A percentile compares a stretch with the other conserved stretches of the same genome.
phyloP scores from a whole-genome alignment of 2,329 filamentous ascomycete species.

The Xylariales sp. region DNA sequence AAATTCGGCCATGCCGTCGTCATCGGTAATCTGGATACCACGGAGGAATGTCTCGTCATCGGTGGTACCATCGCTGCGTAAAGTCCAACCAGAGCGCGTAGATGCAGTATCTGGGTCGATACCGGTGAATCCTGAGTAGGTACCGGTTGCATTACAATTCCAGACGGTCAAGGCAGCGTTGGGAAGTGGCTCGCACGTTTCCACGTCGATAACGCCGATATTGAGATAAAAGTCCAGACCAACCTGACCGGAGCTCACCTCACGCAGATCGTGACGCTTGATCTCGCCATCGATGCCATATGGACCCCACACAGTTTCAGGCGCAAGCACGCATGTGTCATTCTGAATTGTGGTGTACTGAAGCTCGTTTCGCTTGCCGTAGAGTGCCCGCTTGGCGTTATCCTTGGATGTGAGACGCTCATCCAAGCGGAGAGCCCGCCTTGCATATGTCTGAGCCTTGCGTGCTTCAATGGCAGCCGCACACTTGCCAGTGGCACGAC shows the following conservation, averaged over 20 bases:
- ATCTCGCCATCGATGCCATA: constrained; percentile 6
- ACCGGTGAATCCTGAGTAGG: constrained; percentile 4
- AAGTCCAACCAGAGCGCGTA: neutral
- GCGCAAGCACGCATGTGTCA: constrained; percentile 5
- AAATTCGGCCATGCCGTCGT: constrained; percentile 4
- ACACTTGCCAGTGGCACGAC: constrained; percentile 5
- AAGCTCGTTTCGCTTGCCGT: constrained; percentile 2
- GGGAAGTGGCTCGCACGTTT: constrained; percentile 4
- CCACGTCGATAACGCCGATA: constrained; percentile 5
- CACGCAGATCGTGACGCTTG: constrained; percentile 4
- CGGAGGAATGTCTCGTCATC: constrained; percentile 5
- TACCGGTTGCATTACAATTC: constrained; percentile 4
- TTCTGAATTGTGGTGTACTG: constrained; percentile 5
- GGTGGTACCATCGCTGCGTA: constrained; percentile 3
- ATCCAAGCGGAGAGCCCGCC: neutral
- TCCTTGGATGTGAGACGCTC: neutral
- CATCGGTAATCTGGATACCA: constrained; percentile 4
- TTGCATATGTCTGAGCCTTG: neutral
- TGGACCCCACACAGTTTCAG: constrained; percentile 3
- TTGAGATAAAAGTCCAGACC: constrained; percentile 4
- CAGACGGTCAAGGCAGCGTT: constrained; percentile 2
- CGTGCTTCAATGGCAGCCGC: constrained; percentile 5
- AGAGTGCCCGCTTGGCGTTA: neutral
- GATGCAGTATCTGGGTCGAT: constrained; percentile 3
- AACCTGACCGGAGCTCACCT: neutral